These are phyloP conservation scores for Ampelomyces quisqualis DNA, from an alignment of 2,329 filamentous ascomycete species.

Conservation along the genomic window DNA sequence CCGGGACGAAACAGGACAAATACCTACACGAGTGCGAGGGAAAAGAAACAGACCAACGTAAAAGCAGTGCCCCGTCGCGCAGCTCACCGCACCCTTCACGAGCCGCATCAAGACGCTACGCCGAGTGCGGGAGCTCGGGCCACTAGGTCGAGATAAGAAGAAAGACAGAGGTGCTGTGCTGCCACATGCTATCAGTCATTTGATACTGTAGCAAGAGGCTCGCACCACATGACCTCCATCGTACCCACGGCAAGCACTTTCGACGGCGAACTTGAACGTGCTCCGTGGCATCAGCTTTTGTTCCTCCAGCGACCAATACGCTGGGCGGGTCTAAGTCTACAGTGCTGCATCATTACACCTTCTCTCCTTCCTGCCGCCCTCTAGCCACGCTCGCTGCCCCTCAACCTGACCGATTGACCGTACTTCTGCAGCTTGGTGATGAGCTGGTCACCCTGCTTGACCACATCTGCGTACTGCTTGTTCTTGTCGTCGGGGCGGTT, in stretches of 20 bases:
- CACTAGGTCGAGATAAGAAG: too few species aligned
- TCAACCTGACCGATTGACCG: conserved; percentile 88
- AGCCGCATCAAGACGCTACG: not conserved
- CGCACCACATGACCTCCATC: too few species aligned
- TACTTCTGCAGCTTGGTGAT: conserved; percentile 99
- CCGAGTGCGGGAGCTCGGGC: not conserved
- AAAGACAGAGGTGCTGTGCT: too few species aligned
- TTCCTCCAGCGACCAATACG: conserved; percentile 14
- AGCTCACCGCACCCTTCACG: conserved; percentile 20
- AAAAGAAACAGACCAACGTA: too few species aligned
- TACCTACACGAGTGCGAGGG: too few species aligned
- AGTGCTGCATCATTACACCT: conserved; percentile 24
- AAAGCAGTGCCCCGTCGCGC: conserved; percentile 6
- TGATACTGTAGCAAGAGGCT: too few species aligned
- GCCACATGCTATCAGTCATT: too few species aligned
- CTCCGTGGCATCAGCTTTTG: conserved; percentile 11
- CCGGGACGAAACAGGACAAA: too few species aligned
- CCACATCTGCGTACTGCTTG: conserved; percentile 98
- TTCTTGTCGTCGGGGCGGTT: conserved; percentile 99
- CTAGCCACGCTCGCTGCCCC: conserved; percentile 88
- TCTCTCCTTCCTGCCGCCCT: not conserved
- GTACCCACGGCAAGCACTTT: not conserved
- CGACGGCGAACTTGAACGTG: not conserved
- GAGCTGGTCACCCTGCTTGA: conserved; percentile 94
- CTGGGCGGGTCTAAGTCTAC: conserved; percentile 28